phyloP scores from a whole-genome alignment of 164 flowering plant species.

The Berberis thunbergii region DNA sequence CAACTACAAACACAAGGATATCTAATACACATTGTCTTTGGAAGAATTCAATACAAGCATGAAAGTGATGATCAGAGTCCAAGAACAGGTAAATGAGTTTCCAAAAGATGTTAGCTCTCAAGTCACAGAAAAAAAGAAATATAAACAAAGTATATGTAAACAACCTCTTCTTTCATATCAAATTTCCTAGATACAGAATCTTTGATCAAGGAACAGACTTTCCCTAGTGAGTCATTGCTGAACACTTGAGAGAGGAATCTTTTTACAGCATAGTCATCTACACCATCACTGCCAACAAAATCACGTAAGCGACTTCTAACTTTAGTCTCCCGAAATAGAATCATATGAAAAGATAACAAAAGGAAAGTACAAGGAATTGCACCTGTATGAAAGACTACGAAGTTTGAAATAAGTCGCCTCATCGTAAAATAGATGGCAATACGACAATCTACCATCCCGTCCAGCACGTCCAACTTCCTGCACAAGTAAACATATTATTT shows the following conservation, averaged over 20 bases:
- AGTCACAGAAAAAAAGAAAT: background rate
- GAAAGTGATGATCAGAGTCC: background rate
- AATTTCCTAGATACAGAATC: slow-evolving; percentile 70
- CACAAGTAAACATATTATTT: slow-evolving; percentile 9
- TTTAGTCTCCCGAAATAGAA: background rate
- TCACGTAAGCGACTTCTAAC: slow-evolving; percentile 5
- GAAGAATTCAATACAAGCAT: too few species aligned
- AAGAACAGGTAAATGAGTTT: background rate
- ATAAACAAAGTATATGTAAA: background rate
- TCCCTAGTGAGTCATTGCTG: slow-evolving; percentile 26
- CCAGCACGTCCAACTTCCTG: slow-evolving; percentile 98
- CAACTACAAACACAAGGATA: too few species aligned
- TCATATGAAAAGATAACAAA: background rate
- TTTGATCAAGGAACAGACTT: slow-evolving; percentile 52
- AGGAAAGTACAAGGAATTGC: background rate
- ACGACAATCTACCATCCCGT: slow-evolving; percentile 80
- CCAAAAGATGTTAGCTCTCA: background rate
- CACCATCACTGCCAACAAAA: slow-evolving; percentile 71
- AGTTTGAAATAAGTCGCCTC: slow-evolving; percentile 63
- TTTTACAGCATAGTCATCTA: slow-evolving; percentile 76
- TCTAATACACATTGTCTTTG: too few species aligned
- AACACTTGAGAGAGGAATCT: slow-evolving; percentile 69
- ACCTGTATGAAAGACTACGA: slow-evolving; percentile 83
- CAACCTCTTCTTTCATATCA: slow-evolving; percentile 97
- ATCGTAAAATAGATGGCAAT: slow-evolving; percentile 80